Percentiles rank a stretch among this genome's conserved stretches.
Conservation (phyloP, 2,329 filamentous ascomycete genomes). For the Thelonectria discophora region DNA sequence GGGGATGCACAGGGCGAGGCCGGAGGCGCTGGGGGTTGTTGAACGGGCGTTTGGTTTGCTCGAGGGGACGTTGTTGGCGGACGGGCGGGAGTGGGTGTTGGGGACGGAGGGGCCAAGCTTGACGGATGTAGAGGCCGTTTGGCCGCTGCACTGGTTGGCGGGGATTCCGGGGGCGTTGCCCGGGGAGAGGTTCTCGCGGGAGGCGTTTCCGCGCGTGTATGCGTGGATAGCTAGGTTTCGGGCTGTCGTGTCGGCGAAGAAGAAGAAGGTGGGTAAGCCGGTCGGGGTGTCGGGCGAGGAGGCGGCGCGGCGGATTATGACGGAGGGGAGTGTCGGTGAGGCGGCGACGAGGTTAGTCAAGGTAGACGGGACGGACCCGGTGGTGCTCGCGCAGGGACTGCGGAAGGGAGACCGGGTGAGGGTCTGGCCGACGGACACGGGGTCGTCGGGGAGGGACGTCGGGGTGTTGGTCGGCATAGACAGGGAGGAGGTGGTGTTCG, state of each 20-base stretch:
- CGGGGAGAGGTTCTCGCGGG: conserved; percentile 58
- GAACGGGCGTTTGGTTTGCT: conserved; percentile 63
- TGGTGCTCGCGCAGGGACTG: conserved; percentile 57
- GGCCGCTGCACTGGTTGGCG: conserved; percentile 73
- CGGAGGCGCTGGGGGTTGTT: conserved; percentile 66
- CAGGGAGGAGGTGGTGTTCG: conserved; percentile 65
- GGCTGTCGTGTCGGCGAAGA: conserved; percentile 54
- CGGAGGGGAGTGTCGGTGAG: conserved; percentile 56
- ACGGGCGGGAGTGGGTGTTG: conserved; percentile 73
- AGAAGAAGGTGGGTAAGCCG: conserved; percentile 46
- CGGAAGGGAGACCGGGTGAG: conserved; percentile 62
- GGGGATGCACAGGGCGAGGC: conserved; percentile 46
- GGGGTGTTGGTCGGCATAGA: conserved; percentile 64
- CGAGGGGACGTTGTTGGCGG: conserved; percentile 69
- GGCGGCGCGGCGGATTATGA: conserved; percentile 58
- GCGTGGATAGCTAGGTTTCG: conserved; percentile 73
- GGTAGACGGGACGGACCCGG: conserved; percentile 60
- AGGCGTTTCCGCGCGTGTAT: conserved; percentile 66
- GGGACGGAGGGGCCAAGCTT: conserved; percentile 61
- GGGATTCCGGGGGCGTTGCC: conserved; percentile 65
- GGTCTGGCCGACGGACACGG: conserved; percentile 71
- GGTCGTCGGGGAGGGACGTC: conserved; percentile 64
- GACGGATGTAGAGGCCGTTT: conserved; percentile 75
- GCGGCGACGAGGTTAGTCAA: not conserved
- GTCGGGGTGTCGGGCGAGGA: conserved; percentile 61